Conservation (phyloP, 2,329 filamentous ascomycete genomes). For the Diaporthe capsici region DNA sequence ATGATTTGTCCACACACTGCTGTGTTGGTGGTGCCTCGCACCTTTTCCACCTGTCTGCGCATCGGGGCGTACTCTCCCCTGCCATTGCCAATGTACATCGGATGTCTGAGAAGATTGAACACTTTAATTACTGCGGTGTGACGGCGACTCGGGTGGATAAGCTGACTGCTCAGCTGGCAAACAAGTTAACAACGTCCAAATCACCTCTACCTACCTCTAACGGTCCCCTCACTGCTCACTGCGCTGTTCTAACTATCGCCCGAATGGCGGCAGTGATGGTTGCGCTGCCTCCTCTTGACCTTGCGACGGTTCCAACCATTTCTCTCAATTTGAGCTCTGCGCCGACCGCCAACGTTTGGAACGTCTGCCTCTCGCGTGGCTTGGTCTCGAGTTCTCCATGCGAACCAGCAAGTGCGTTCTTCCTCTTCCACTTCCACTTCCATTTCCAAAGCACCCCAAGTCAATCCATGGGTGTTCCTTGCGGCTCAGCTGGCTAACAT, state of each 20-base stretch:
- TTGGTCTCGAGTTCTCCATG: background rate
- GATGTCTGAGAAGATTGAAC: background rate
- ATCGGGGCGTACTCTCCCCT: background rate
- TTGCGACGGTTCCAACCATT: background rate
- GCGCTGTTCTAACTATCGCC: background rate
- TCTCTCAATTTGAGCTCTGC: background rate
- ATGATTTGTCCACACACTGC: background rate
- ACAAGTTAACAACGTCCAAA: background rate
- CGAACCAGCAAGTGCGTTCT: background rate
- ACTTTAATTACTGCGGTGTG: background rate
- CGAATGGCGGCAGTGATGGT: background rate
- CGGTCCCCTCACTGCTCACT: background rate
- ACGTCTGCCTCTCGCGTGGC: background rate
- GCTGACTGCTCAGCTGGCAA: background rate
- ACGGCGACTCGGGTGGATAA: background rate
- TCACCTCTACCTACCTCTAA: background rate
- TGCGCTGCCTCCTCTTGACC: background rate
- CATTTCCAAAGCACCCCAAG: background rate
- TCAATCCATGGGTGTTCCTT: background rate
- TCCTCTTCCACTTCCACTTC: background rate
- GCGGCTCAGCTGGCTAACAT: background rate
- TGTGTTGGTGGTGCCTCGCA: background rate
- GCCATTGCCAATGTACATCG: background rate
- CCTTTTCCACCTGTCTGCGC: background rate
- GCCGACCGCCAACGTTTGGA: background rate